Conservation (phyloP, 352 stramenopile species). For the Globisporangium cylindrosporum region DNA sequence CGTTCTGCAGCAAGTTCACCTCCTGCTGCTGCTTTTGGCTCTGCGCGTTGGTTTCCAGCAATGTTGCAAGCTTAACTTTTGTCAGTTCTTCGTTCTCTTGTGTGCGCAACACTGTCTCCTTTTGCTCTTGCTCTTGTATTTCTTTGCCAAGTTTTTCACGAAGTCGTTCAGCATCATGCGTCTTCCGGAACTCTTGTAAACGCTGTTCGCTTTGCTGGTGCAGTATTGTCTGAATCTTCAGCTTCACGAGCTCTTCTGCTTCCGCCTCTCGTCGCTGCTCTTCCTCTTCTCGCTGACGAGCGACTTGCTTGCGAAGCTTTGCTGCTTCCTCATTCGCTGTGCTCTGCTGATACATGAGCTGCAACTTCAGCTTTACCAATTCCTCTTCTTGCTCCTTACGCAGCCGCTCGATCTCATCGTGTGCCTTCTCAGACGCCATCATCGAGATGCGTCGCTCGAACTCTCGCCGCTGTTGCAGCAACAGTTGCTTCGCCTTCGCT, state of each 20-base stretch:
- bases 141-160: conserved; percentile 44
- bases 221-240: conserved; percentile 58
- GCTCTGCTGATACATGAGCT: conserved; percentile 57
- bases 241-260: conserved; percentile 48
- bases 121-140: conserved; percentile 35
- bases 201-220: conserved; percentile 46
- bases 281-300: conserved; percentile 44
- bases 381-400: conserved; percentile 74
- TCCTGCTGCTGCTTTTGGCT: conserved; percentile 39
- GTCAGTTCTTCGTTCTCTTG: conserved; percentile 66
- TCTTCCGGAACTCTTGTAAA: conserved; percentile 31
- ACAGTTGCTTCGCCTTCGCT: conserved; percentile 31
- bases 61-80: conserved; percentile 42
- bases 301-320: conserved; percentile 42
- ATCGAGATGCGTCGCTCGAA: conserved; percentile 78
- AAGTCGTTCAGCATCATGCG: conserved; percentile 34
- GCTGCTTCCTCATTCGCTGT: conserved; percentile 44
- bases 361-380: conserved; percentile 55
- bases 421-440: conserved; percentile 78
- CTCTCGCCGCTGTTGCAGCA: conserved; percentile 51
- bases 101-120: conserved; percentile 42
- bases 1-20: conserved; percentile 29
- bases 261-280: conserved; percentile 41
- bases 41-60: conserved; percentile 32
- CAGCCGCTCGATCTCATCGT: conserved; percentile 76